These are phyloP conservation scores for Dactylellina parvicollis DNA, from an alignment of 2,329 filamentous ascomycete species.

Conservation along the genomic window DNA sequence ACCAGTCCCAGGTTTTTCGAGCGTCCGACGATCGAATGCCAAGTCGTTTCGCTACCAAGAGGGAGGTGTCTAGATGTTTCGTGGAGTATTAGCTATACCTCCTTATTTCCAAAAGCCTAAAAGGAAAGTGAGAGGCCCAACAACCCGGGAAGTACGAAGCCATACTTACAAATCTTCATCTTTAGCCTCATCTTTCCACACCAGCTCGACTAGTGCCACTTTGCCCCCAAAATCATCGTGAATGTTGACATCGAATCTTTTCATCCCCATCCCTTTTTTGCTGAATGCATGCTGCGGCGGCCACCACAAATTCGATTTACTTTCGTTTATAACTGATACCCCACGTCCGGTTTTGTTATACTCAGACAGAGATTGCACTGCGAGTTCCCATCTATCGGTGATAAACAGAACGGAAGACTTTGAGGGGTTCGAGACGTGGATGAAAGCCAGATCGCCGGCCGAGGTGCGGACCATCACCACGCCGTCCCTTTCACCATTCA, in stretches of 20 bases:
- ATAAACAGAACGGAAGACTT: conserved; percentile 32
- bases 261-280: conserved; percentile 2
- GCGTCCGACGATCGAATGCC: conserved; percentile 7
- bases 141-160: background rate
- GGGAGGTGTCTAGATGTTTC: conserved; percentile 3
- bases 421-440: conserved; percentile 19
- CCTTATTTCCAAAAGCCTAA: background rate
- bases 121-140: background rate
- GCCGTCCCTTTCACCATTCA: background rate
- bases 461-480: conserved; percentile 23
- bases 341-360: conserved; percentile 19
- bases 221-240: conserved; percentile 38
- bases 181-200: background rate
- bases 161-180: conserved; percentile 8
- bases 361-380: conserved; percentile 2
- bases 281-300: background rate
- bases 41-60: background rate
- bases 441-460: conserved; percentile 23
- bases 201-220: conserved; percentile 25
- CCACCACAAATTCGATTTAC: conserved; percentile 11
- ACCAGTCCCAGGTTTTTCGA: conserved; percentile 31
- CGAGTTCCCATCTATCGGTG: conserved; percentile 18
- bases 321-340: background rate
- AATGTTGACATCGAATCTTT: conserved; percentile 24
- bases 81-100: background rate